Evolutionary conservation across 768 basidiomycete species (phyloP).

Genomic region (Leccinellum luteum): DNA sequence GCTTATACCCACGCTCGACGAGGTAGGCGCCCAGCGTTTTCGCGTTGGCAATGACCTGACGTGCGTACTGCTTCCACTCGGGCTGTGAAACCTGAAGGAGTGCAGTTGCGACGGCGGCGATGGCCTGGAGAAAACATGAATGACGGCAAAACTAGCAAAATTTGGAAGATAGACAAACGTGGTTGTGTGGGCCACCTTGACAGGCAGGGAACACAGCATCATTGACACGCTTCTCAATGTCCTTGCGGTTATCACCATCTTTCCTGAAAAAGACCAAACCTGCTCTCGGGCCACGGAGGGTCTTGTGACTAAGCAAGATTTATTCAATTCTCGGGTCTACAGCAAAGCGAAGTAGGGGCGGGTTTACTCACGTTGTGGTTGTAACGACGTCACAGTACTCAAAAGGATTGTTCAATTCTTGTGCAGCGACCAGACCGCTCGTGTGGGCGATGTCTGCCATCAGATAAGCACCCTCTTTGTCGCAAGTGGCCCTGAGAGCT

Average conservation of each 20-base stretch:
- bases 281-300: slow-evolving; percentile 95
- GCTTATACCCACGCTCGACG: slow-evolving; percentile 81
- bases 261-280: slow-evolving; percentile 99
- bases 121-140: slow-evolving; percentile 55
- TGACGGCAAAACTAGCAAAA: not conserved
- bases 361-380: slow-evolving; percentile 80
- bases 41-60: slow-evolving; percentile 92
- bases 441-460: slow-evolving; percentile 99
- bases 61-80: slow-evolving; percentile 86
- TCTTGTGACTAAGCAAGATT: slow-evolving; percentile 73
- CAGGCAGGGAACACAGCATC: slow-evolving; percentile 99
- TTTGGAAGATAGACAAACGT: slow-evolving; percentile 48
- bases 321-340: not conserved
- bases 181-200: slow-evolving; percentile 99
- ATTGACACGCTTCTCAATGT: slow-evolving; percentile 96
- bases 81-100: slow-evolving; percentile 90
- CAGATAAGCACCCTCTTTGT: slow-evolving; percentile 87
- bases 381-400: slow-evolving; percentile 97
- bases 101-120: slow-evolving; percentile 91
- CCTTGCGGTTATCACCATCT: slow-evolving; percentile 74
- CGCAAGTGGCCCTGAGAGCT: slow-evolving; percentile 73
- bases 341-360: not conserved
- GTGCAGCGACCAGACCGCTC: slow-evolving; percentile 90
- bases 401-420: slow-evolving; percentile 89
- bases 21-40: slow-evolving; percentile 71